Evolutionary conservation across 257 asterid genomes (phyloP).

Genomic region (Rehmannia glutinosa): DNA sequence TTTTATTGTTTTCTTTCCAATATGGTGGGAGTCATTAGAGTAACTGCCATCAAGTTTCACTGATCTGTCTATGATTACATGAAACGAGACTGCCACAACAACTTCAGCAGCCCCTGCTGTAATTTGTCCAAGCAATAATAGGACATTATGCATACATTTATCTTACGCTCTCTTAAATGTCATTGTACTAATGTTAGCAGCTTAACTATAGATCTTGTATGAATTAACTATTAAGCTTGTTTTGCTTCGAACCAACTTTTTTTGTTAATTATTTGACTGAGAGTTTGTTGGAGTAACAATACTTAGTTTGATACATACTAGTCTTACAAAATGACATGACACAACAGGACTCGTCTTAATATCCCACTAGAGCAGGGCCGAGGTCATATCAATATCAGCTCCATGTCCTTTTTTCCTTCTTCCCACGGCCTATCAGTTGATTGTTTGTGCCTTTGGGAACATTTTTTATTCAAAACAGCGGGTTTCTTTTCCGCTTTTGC

Average conservation of each 20-base stretch:
- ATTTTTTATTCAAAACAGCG: neutral
- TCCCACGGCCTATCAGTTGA: neutral
- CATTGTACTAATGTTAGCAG: neutral
- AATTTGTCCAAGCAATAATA: neutral
- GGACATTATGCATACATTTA: neutral
- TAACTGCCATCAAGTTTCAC: conserved; percentile 1
- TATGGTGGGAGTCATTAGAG: neutral
- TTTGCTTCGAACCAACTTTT: neutral
- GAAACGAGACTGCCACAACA: neutral
- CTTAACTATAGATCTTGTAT: neutral
- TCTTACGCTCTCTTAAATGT: neutral
- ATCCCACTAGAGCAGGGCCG: neutral
- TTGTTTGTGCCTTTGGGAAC: neutral
- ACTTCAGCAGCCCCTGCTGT: neutral
- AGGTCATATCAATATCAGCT: neutral
- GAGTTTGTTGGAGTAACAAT: too few relatives aligned
- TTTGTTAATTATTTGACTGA: too few relatives aligned
- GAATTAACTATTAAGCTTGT: neutral
- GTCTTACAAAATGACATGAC: too few relatives aligned
- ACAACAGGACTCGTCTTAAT: neutral
- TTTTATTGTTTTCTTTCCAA: neutral
- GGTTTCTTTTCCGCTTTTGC: neutral
- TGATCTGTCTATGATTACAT: conserved; percentile 6
- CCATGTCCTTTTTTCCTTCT: neutral
- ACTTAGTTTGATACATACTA: too few relatives aligned